Evolutionary conservation across 23 red algal genomes (phyloP), one percentile per base, ranked within the genome.

Genomic region (Gracilaria gracilis): DNA sequence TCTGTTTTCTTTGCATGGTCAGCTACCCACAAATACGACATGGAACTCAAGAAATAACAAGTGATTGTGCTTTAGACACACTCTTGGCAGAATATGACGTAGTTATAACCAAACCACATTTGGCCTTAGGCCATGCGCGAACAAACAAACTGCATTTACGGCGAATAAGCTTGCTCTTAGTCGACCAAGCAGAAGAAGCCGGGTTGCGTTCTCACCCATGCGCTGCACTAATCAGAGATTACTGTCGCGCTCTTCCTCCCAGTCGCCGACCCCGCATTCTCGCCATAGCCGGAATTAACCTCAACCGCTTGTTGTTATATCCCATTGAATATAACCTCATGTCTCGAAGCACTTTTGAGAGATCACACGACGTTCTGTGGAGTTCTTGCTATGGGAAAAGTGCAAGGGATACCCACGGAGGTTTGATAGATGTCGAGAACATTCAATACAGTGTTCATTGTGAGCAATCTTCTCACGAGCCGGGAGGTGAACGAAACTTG

Each of bases 251-350:
- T 53, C 54, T 90, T 11, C 74, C 74, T 25, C 57, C 11, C 37
- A 44, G 23, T 49, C 72, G 74, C 16, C 71, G 87, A 47, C 87
- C 87, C 0, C 71, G 87, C 23, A 57, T 90, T 29, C 53, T 90
- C 4, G 75, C 87, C 2, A 44, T 90, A 49, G 40, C 87, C 35
- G 53, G 75, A 57, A n/a, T 64, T 21, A 35, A 59, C 36, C 74
- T 90, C 15, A 69, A 24, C 25, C 73, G 65, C 15, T 70, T 66
- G 57, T 11, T 77, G 57, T 19, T 80, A 13, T 62, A 51, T 80
- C 87, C 87, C 19, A 81, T 90, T 53, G 87, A 90, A 32, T 75
- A 81, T 35, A 90, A 90, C 36, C 54, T 90, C 38, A 77, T 90
- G 50, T 90, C 65, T 67, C 35, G 64, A 42, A 77, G 71, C 40